Conservation (phyloP, 2,329 filamentous ascomycete species). For the Alternaria sp. region DNA sequence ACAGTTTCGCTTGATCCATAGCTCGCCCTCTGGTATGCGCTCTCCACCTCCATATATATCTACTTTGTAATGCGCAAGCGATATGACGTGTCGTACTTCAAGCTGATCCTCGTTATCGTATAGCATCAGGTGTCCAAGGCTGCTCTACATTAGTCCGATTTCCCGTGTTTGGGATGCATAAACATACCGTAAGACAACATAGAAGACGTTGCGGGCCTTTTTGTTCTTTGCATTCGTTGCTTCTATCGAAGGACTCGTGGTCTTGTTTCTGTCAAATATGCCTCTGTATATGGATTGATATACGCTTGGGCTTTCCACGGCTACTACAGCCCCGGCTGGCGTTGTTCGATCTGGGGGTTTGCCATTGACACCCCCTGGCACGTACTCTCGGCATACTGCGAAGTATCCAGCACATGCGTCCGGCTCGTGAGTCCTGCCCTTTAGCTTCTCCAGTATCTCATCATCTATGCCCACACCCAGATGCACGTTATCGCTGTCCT, state of each 20-base stretch:
- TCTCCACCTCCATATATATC: constrained; percentile 84
- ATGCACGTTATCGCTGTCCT: constrained; percentile 22
- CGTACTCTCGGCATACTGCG: constrained; percentile 92
- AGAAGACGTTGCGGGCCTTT: constrained; percentile 87
- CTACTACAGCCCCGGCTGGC: constrained; percentile 79
- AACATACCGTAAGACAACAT: constrained; percentile 82
- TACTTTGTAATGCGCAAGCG: constrained; percentile 85
- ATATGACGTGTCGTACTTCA: constrained; percentile 96
- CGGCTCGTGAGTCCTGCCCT: constrained; percentile 63
- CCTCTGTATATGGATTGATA: constrained; percentile 99
- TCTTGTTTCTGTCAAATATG: constrained; percentile 81
- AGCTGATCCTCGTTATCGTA: constrained; percentile 96
- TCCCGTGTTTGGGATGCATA: no score
- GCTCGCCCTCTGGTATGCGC: constrained; percentile 83
- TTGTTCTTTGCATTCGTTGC: constrained; percentile 62
- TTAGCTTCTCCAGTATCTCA: constrained; percentile 35
- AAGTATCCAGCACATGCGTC: constrained; percentile 93
- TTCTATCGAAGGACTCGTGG: constrained; percentile 65
- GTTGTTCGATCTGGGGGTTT: constrained; percentile 89
- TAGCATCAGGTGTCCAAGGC: constrained; percentile 89
- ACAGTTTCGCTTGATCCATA: constrained; percentile 95
- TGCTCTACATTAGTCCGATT: constrained; percentile 24
- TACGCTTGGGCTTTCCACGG: constrained; percentile 86
- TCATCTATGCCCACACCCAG: constrained; percentile 33
- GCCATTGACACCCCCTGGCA: constrained; percentile 88